Evolutionary conservation across 2,329 filamentous ascomycete species (phyloP), one percentile per base, ranked within the genome.

Genomic region (Colletotrichum costaricense): DNA sequence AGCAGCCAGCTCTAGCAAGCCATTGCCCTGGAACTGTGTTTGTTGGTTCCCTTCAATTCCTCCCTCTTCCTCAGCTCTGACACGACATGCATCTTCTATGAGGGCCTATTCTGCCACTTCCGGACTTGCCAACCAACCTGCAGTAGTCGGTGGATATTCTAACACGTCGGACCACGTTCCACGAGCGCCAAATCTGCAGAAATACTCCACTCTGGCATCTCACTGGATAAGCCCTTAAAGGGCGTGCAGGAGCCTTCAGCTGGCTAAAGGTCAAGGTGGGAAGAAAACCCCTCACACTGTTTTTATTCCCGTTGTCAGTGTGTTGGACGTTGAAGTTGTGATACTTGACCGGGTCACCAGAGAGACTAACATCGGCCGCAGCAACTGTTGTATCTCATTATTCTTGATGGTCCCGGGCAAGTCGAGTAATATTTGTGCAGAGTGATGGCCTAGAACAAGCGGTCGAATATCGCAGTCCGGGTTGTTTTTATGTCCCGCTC

Each of bases 61-160:
- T 49, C 56, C 56, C 49, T 49, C 28, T 49, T 19, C 12, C 22
- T 56, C 14, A 26, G 33, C 28, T 46, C 38, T 38, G 33, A 55
- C 33, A 24, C 33, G 42, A 49, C 16, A 49, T 8, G 3, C 42
- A 19, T 49, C 19, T 49, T 49, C 38, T 42, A 14, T 42, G 14
- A 16, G 38, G 19, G 19, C 42, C 42, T 19, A 49, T 49, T 49
- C 42, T 49, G 42, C 42, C 42, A 54, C 26, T 73, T 65, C 58
- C 35, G 56, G 38, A 30, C 63, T 30, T 57, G 38, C 56, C 42
- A 64, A 63, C 71, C 54, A 64, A 63, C 71, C 54, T 72, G 72
- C 67, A 75, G 67, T 69, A 74, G 65, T 63, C 38, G 42, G 72
- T 58, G 67, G 72, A 38, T 63, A 56, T 66, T 57, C 54, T 55